These are phyloP conservation scores for Tricholoma sp. DNA, from an alignment of 768 basidiomycete genomes.

Conservation along the genomic window DNA sequence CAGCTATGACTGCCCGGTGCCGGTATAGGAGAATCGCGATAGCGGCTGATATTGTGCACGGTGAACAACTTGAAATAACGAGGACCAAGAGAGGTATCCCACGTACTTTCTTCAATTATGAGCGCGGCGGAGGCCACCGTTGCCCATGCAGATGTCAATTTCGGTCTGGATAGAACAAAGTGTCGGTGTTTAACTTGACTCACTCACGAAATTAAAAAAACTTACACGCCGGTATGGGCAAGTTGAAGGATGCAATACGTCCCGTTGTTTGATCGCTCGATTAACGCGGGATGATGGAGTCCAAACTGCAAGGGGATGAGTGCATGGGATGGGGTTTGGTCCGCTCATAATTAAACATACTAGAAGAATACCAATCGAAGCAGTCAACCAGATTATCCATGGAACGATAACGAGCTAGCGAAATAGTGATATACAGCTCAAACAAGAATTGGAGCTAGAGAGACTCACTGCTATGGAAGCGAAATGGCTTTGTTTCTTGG, in stretches of 20 bases:
- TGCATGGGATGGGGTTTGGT: background rate
- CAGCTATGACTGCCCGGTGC: slow-evolving; percentile 18
- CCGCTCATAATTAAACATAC: slow-evolving; percentile 12
- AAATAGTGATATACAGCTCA: background rate
- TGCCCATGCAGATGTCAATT: slow-evolving; percentile 22
- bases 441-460: background rate
- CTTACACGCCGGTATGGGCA: slow-evolving; percentile 16
- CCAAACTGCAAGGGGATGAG: slow-evolving; percentile 15
- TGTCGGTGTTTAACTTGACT: background rate
- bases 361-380: slow-evolving; percentile 21
- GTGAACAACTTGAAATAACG: background rate
- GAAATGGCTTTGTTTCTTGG: slow-evolving; percentile 13
- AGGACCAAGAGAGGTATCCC: background rate
- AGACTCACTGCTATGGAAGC: slow-evolving; percentile 5
- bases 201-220: background rate
- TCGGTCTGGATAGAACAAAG: slow-evolving; percentile 15
- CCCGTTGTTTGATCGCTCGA: slow-evolving; percentile 21
- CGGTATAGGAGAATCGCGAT: slow-evolving; percentile 22
- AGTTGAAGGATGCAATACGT: slow-evolving; percentile 29
- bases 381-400: slow-evolving; percentile 25
- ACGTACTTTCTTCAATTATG: slow-evolving; percentile 22
- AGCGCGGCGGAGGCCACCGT: slow-evolving; percentile 17
- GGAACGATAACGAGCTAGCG: slow-evolving; percentile 20
- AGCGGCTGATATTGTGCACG: slow-evolving; percentile 9
- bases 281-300: slow-evolving; percentile 16